A percentile compares a stretch with the other conserved stretches of the same genome.
These are phyloP conservation scores for Physcia stellaris DNA, from an alignment of 495 filamentous ascomycete genomes.

Conservation along the genomic window DNA sequence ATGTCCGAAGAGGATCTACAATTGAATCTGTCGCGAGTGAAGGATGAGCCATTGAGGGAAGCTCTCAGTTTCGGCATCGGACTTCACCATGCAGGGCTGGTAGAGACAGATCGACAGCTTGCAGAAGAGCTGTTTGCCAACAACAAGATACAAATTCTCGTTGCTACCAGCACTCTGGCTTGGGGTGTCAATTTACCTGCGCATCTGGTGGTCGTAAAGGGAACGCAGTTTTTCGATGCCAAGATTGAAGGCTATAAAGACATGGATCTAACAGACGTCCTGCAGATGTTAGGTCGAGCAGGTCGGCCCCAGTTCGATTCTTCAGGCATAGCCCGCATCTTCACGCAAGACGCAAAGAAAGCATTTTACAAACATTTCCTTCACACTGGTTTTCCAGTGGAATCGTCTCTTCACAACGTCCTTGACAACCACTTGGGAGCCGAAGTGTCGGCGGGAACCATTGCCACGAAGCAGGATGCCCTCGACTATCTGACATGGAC, in stretches of 20 bases:
- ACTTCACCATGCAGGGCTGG: constrained; percentile 89
- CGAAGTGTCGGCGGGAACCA: constrained; percentile 86
- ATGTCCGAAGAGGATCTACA: constrained; percentile 94
- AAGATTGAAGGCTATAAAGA: constrained; percentile 97
- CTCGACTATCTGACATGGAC: constrained; percentile 98
- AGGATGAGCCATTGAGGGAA: constrained; percentile 83
- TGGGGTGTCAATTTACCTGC: constrained; percentile 98
- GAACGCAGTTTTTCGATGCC: constrained; percentile 95
- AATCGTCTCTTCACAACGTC: constrained; percentile 90
- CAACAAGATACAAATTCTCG: constrained; percentile 94
- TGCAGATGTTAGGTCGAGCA: constrained; percentile 96
- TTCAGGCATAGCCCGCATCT: constrained; percentile 89
- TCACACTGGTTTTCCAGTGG: constrained; percentile 95
- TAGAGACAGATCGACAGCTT: constrained; percentile 83
- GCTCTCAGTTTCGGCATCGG: constrained; percentile 93
- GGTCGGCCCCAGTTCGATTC: constrained; percentile 94
- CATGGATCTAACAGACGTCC: constrained; percentile 96
- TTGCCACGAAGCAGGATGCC: constrained; percentile 88
- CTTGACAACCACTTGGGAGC: constrained; percentile 94
- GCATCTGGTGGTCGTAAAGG: constrained; percentile 94
- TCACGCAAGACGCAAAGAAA: constrained; percentile 95
- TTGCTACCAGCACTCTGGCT: constrained; percentile 92
- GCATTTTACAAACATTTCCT: constrained; percentile 99
- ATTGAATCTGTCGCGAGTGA: constrained; percentile 66
- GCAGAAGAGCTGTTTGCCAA: constrained; percentile 90